phyloP scores from a whole-genome alignment of 139 green algal genomes.

The Nannochloris sp. region DNA sequence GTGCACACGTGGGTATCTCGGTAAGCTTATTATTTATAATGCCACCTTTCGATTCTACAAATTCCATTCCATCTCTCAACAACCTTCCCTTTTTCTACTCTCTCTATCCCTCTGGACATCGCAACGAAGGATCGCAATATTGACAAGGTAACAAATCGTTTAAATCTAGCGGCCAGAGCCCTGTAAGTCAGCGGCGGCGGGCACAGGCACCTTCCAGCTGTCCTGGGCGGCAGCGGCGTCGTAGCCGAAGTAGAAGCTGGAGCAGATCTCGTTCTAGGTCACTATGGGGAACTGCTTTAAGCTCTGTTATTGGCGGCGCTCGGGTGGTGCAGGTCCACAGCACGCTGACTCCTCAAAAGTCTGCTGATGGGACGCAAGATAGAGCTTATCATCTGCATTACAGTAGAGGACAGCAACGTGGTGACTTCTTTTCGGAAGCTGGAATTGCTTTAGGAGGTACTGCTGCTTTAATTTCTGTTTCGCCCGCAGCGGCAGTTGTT shows the following conservation, averaged over 20 bases:
- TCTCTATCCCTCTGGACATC: neutral
- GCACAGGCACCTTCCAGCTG: neutral
- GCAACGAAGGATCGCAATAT: neutral
- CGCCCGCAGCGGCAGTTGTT: neutral
- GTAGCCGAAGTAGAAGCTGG: neutral
- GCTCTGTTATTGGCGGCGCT: neutral
- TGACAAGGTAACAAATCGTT: neutral
- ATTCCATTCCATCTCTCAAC: neutral
- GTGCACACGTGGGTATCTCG: neutral
- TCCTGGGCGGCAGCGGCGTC: neutral
- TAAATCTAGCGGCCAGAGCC: neutral
- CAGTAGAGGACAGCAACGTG: slow-evolving; percentile 37
- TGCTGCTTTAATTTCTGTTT: neutral
- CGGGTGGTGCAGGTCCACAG: neutral
- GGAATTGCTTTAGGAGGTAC: neutral
- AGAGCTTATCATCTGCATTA: slow-evolving; percentile 51
- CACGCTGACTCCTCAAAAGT: neutral
- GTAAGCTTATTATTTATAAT: neutral
- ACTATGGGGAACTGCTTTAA: neutral
- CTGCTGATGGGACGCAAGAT: slow-evolving; percentile 39
- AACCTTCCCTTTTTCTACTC: neutral
- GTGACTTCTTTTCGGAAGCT: slow-evolving; percentile 9
- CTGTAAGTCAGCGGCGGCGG: neutral
- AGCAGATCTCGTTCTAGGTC: neutral
- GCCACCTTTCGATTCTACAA: neutral